Conservation (phyloP, 2,329 filamentous ascomycete species). For the Fusarium agapanthi region DNA sequence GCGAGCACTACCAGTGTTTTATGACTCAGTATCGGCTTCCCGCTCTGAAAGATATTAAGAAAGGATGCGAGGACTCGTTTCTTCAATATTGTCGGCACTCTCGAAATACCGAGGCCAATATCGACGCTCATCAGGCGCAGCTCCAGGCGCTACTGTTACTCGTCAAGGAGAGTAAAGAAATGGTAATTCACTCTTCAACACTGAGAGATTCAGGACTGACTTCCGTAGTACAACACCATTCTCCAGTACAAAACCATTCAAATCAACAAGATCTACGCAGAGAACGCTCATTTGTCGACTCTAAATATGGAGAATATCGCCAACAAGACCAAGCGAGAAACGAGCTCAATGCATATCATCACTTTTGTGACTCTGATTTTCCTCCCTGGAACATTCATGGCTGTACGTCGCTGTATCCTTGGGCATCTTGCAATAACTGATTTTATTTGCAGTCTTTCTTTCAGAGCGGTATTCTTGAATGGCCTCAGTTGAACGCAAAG, state of each 20-base stretch:
- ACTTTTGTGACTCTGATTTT: conserved; percentile 28
- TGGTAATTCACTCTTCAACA: background rate
- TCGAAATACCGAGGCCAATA: background rate
- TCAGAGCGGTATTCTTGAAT: conserved; percentile 28
- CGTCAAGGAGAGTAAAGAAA: conserved; percentile 11
- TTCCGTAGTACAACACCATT: conserved; percentile 14
- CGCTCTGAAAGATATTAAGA: background rate
- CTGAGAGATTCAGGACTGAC: background rate
- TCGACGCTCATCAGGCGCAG: conserved; percentile 4
- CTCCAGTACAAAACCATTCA: conserved; percentile 19
- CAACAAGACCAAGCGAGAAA: conserved; percentile 27
- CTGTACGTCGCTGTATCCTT: background rate
- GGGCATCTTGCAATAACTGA: background rate
- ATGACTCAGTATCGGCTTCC: background rate
- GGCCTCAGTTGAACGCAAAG: background rate
- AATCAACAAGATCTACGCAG: conserved; percentile 23
- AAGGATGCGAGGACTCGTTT: background rate
- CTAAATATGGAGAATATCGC: conserved; percentile 30
- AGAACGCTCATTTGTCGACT: conserved; percentile 14
- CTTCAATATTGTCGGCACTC: background rate
- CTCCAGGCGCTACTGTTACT: conserved; percentile 2
- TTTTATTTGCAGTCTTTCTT: conserved; percentile 11
- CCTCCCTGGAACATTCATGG: conserved; percentile 27
- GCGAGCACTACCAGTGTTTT: conserved; percentile 17
- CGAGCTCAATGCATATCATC: conserved; percentile 30